These are phyloP conservation scores for Dissophora ornata DNA, from an alignment of 192 early-diverging fungal genomes.

Conservation along the genomic window DNA sequence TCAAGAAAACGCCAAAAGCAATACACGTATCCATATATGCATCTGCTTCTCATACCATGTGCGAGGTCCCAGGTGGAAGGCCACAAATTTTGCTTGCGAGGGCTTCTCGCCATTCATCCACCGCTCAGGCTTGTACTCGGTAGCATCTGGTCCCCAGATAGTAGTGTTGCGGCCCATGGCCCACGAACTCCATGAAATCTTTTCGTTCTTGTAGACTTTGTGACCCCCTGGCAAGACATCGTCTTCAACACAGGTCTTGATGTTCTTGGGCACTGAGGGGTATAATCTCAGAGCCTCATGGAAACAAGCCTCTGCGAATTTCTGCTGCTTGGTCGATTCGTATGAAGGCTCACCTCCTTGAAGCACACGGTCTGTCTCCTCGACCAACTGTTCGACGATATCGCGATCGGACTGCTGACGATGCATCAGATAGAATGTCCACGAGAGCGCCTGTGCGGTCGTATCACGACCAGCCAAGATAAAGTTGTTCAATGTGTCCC, in stretches of 20 bases:
- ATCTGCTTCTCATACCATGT: conserved; percentile 26
- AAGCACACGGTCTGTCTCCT: conserved; percentile 48
- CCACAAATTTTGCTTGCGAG: conserved; percentile 60
- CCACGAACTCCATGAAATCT: conserved; percentile 63
- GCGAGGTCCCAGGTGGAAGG: conserved; percentile 70
- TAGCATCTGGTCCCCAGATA: conserved; percentile 75
- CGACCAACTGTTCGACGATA: conserved; percentile 31
- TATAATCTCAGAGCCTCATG: conserved; percentile 73
- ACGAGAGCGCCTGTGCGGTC: conserved; percentile 66
- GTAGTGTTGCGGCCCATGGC: conserved; percentile 62
- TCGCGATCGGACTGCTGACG: conserved; percentile 48
- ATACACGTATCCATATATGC: neutral
- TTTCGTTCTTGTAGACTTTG: conserved; percentile 62
- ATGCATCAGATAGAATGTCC: conserved; percentile 62
- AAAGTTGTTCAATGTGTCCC: conserved; percentile 63
- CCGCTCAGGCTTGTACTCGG: conserved; percentile 71
- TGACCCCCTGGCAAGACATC: conserved; percentile 73
- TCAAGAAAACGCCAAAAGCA: neutral
- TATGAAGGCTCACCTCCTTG: conserved; percentile 26
- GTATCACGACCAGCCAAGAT: conserved; percentile 65
- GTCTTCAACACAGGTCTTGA: conserved; percentile 70
- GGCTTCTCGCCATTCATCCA: conserved; percentile 65
- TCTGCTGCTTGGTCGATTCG: conserved; percentile 42
- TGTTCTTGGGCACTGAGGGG: conserved; percentile 75
- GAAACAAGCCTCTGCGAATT: conserved; percentile 57